A percentile compares a stretch with the other conserved stretches of the same genome.
These are phyloP conservation scores for Usnea hakonensis DNA, from an alignment of 495 filamentous ascomycete species.

Conservation along the genomic window DNA sequence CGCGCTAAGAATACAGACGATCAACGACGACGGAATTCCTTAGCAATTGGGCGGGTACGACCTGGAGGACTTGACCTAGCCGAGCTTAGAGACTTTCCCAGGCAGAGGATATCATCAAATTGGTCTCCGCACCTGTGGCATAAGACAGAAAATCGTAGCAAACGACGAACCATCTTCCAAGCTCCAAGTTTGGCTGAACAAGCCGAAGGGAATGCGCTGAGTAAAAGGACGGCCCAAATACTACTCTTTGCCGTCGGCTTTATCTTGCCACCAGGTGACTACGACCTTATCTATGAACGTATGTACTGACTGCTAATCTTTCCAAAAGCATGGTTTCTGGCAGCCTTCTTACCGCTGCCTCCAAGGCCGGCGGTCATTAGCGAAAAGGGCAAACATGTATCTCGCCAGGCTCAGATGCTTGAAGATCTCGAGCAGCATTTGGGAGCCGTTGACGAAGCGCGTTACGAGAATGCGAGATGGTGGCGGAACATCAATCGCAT, in stretches of 20 bases:
- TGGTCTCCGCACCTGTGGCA: slow-evolving; percentile 70
- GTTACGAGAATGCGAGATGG: slow-evolving; percentile 79
- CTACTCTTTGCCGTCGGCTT: slow-evolving; percentile 85
- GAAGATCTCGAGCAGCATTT: slow-evolving; percentile 40
- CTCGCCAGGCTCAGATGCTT: slow-evolving; percentile 29
- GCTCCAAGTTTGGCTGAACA: slow-evolving; percentile 63
- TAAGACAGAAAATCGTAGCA: slow-evolving; percentile 47
- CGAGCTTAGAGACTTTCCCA: slow-evolving; percentile 14
- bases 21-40: slow-evolving; percentile 18
- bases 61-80: slow-evolving; percentile 15
- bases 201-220: slow-evolving; percentile 48
- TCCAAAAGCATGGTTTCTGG: slow-evolving; percentile 70
- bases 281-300: background rate
- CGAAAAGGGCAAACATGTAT: slow-evolving; percentile 27
- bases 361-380: slow-evolving; percentile 37
- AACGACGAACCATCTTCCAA: slow-evolving; percentile 52
- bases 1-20: slow-evolving; percentile 35
- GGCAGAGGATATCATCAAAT: slow-evolving; percentile 11
- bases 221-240: slow-evolving; percentile 71
- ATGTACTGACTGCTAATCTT: background rate
- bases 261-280: slow-evolving; percentile 70
- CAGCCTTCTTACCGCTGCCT: slow-evolving; percentile 74
- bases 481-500: slow-evolving; percentile 87
- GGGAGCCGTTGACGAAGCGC: slow-evolving; percentile 47
- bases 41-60: slow-evolving; percentile 18